Percentiles rank a stretch among this genome's conserved stretches.
These are phyloP conservation scores for Phytophthora aleatoria DNA, from an alignment of 352 stramenopile genomes.

Conservation along the genomic window DNA sequence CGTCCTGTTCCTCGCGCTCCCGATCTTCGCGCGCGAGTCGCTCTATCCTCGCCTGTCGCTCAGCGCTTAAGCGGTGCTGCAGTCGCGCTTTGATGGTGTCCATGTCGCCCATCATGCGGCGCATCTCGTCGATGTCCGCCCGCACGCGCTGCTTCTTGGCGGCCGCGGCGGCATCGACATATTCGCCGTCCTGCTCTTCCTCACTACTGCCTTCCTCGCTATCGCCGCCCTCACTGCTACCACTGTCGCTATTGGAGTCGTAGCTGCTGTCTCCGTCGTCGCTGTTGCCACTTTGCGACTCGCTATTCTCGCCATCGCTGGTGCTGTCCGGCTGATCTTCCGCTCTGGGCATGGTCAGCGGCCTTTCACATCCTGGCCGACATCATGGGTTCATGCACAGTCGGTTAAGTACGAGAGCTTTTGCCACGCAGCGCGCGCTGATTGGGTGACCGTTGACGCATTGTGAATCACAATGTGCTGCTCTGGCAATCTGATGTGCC, in stretches of 20 bases:
- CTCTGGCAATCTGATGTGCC: constrained; percentile 9
- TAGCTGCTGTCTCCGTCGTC: neutral
- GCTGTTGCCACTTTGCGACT: constrained; percentile 7
- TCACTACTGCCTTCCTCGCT: constrained; percentile 24
- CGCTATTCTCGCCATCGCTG: constrained; percentile 6
- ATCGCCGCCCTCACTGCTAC: constrained; percentile 17
- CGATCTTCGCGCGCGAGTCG: constrained; percentile 18
- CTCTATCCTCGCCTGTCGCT: constrained; percentile 25
- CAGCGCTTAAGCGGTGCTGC: constrained; percentile 46
- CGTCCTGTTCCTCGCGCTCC: constrained; percentile 24
- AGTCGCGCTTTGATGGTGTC: constrained; percentile 59
- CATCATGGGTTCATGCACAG: constrained; percentile 23
- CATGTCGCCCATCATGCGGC: constrained; percentile 62
- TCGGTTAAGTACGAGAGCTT: constrained; percentile 36
- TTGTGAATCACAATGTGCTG: constrained; percentile 14
- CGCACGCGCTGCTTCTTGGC: constrained; percentile 44
- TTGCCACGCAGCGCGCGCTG: constrained; percentile 34
- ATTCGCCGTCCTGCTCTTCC: constrained; percentile 20
- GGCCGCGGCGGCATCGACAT: constrained; percentile 10
- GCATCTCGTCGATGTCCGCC: constrained; percentile 49
- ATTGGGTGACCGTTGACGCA: constrained; percentile 30
- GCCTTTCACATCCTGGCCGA: constrained; percentile 18
- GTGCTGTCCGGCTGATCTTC: constrained; percentile 14
- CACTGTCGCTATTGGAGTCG: constrained; percentile 7
- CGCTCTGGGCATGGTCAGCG: constrained; percentile 19